Evolutionary conservation across 1,139 yeast genomes (phyloP), one percentile per base, ranked within the genome.

Genomic region (Yamadazyma sp.): DNA sequence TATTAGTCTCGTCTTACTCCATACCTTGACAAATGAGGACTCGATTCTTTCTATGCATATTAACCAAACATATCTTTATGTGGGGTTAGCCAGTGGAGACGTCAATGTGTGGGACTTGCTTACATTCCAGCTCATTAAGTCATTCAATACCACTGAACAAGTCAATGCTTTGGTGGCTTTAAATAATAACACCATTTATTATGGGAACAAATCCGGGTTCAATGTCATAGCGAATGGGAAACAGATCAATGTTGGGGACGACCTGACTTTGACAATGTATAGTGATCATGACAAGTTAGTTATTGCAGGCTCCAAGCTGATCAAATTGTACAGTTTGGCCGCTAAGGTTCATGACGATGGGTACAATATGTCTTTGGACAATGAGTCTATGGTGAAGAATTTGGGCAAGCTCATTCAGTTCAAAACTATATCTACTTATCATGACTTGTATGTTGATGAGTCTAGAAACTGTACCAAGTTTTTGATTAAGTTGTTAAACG

Each of bases 381-480:
- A 86, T 44, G 88, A 84, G 37, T 71, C 77, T 25, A 69, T 92
- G 73, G 58, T 91, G 31, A 68, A 73, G 24, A 77, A 86, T 4
- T 69, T 92, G 43, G 66, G 73, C 14, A 76, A 75, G 37, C 69
- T 85, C 40, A 82, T 89, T 10, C 65, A 85, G 1, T 89, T 71
- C 60, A 79, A 77, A 50, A 88, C 98, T 0, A 85, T 92, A 9
- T 86, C 95, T 10, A 83, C 83, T 47, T 74, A 73, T 35, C 88
- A 87, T 1, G 77, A 78, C 15, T 58, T 70, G 31, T 82, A 76
- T 54, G 73, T 86, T 52, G 87, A 86, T 48, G 95, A 89, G 34
- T 84, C 94, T 6, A 77, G 97, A 44, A 78, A 84, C 34, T 92
- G 98, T 66, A 96, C 98, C 0, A 81, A 83, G 33, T 87, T 75